phyloP scores from a whole-genome alignment of 495 filamentous ascomycete genomes.

The Penicillium subrubescens region DNA sequence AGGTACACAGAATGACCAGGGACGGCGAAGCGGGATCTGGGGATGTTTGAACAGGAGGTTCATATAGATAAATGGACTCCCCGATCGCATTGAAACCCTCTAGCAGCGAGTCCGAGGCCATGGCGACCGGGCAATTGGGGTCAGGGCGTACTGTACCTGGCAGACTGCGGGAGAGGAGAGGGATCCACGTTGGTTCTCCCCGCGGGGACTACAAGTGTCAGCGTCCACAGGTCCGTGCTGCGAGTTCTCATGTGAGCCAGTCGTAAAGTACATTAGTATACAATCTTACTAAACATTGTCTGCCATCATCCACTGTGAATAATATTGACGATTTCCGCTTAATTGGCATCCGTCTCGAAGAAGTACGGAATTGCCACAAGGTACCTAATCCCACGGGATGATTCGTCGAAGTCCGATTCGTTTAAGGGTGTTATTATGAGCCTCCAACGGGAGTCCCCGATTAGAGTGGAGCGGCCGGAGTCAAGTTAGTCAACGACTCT shows the following conservation, averaged over 20 bases:
- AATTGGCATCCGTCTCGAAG: background rate
- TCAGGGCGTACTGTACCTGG: background rate
- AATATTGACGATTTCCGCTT: too few species aligned
- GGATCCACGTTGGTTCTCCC: background rate
- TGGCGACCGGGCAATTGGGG: conserved; percentile 5
- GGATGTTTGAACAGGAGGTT: conserved; percentile 13
- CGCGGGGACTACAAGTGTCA: background rate
- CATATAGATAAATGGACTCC: conserved; percentile 23
- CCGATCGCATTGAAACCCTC: conserved; percentile 15
- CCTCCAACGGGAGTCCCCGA: conserved; percentile 7
- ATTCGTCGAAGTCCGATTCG: background rate
- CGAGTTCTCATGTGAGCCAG: background rate
- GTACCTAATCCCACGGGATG: background rate
- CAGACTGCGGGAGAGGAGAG: background rate
- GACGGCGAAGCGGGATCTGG: conserved; percentile 11
- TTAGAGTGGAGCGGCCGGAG: background rate
- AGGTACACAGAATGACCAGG: conserved; percentile 34
- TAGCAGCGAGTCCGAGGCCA: conserved; percentile 12
- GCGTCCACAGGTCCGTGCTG: background rate
- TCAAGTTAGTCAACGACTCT: background rate
- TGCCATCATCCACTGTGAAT: background rate
- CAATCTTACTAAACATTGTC: background rate
- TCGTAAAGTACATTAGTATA: background rate
- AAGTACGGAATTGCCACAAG: background rate
- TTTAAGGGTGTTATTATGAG: background rate